Evolutionary conservation across 257 asterid species (phyloP).

Genomic region (Primulina eburnea): DNA sequence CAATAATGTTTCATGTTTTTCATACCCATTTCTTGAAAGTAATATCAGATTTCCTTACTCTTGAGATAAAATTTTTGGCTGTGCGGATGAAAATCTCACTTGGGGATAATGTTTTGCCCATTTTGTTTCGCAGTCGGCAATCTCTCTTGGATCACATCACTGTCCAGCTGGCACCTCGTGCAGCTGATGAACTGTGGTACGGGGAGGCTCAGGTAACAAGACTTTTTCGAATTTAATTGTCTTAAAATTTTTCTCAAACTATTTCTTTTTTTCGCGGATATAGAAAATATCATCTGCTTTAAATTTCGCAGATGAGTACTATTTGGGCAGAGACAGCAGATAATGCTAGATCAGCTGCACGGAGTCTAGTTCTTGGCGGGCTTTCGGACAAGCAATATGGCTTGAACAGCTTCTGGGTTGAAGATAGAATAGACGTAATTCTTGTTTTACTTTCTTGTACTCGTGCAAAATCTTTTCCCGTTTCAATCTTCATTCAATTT

Average conservation of each 20-base stretch:
- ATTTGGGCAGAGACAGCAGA: slow-evolving; percentile 94
- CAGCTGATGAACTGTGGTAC: slow-evolving; percentile 92
- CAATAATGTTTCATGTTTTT: slow-evolving; percentile 5
- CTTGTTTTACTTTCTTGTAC: slow-evolving; percentile 10
- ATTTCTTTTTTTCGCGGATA: slow-evolving; percentile 9
- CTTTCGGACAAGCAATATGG: slow-evolving; percentile 77
- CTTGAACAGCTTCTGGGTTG: slow-evolving; percentile 78
- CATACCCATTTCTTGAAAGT: slow-evolving; percentile 3
- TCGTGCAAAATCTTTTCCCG: background rate
- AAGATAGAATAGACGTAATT: slow-evolving; percentile 63
- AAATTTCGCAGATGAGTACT: slow-evolving; percentile 65
- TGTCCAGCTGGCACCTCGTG: slow-evolving; percentile 93
- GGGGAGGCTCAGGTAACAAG: slow-evolving; percentile 72
- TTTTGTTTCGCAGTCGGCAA: slow-evolving; percentile 69
- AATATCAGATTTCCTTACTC: background rate
- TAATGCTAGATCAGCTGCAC: slow-evolving; percentile 90
- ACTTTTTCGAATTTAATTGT: slow-evolving; percentile 4
- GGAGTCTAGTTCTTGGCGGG: slow-evolving; percentile 80
- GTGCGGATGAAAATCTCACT: too few relatives aligned
- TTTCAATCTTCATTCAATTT: background rate
- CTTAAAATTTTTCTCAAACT: slow-evolving; percentile 4
- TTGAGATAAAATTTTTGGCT: background rate
- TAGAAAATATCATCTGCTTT: slow-evolving; percentile 8
- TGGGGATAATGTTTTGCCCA: background rate
- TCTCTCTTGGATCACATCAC: slow-evolving; percentile 92